Base-by-base conservation (phyloP, 73 alveolate species). In the Paramecium biaurelia region DNA sequence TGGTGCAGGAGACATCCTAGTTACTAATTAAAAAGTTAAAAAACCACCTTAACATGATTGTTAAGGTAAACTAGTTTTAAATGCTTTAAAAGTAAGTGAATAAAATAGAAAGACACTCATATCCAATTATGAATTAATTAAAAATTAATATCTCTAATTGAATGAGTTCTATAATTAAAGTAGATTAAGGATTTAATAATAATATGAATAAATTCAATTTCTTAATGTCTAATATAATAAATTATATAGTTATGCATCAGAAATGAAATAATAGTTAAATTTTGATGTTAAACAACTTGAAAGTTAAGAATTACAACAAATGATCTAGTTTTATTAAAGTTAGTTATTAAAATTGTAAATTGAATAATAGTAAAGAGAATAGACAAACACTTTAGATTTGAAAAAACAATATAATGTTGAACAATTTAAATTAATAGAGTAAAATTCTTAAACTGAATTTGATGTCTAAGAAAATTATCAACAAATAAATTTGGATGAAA, bases 31-130 rank as follows among this genome's bases (percentile, higher is more conserved):
- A 74, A 74, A 41, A 18, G 5, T 74, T 34, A 74, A 74, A 18
- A 74, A 41, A 74, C 87, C 87, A 0, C 87, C 87, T 37, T 10
- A 74, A 41, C 87, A 74, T 74, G 87, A 74, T 74, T 74, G 87
- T 74, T 37, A 74, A 74, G 87, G 87, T 74, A 74, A 74, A 41
- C 18, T 74, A 10, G 58, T 74, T n/a, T n/a, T 74, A 28, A 41
- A 11, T 34, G 56, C 87, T 10, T 41, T 74, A 23, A 74, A 74
- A 41, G 57, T 24, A n/a, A 28, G 57, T 14, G 67, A 74, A 74
- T 6, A 32, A 37, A 74, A 74, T 15, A 21, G 21, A 21, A 74
- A 74, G 14, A 37, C 35, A 10, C 67, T 41, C 1, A 37, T 37
- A 12, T 37, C 57, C 7, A 74, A 74, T 74, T 74, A 12, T 23